These are phyloP conservation scores for Takashimella tepidaria DNA, from an alignment of 1,284 basidiomycete genomes.

Conservation along the genomic window DNA sequence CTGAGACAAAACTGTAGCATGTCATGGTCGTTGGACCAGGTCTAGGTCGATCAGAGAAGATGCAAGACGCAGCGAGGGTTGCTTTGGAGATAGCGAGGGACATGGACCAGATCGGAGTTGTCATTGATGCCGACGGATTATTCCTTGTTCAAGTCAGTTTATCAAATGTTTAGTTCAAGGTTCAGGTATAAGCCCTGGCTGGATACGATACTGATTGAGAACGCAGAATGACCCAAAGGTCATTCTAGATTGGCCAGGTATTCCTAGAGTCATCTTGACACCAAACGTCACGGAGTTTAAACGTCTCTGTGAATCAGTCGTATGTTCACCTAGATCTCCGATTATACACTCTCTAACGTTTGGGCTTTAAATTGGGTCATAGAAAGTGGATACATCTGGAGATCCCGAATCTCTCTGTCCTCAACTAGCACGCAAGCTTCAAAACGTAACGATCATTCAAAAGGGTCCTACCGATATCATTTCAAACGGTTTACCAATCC, in stretches of 20 bases:
- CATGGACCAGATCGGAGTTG: conserved; percentile 69
- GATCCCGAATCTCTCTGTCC: conserved; percentile 55
- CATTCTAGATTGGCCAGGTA: conserved; percentile 58
- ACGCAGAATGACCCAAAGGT: conserved; percentile 67
- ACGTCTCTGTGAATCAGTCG: conserved; percentile 69
- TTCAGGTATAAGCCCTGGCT: too few relatives aligned
- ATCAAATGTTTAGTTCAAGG: too few relatives aligned
- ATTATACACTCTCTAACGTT: too few relatives aligned
- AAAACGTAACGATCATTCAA: conserved; percentile 85
- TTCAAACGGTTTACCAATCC: conserved; percentile 45
- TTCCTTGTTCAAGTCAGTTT: conserved; percentile 44
- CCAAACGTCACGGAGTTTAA: conserved; percentile 95
- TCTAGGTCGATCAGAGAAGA: conserved; percentile 79
- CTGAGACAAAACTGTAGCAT: too few relatives aligned
- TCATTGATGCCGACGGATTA: conserved; percentile 81
- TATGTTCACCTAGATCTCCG: too few relatives aligned
- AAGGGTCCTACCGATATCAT: conserved; percentile 67
- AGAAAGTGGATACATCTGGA: conserved; percentile 51
- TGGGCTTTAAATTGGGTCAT: too few relatives aligned
- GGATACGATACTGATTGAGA: too few relatives aligned
- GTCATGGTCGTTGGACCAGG: conserved; percentile 91
- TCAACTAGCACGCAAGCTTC: conserved; percentile 63
- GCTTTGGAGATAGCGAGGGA: conserved; percentile 52
- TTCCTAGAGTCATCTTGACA: conserved; percentile 56
- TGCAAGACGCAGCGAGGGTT: conserved; percentile 63